phyloP scores from a whole-genome alignment of 495 filamentous ascomycete genomes.

The Aspergillus nidulans region DNA sequence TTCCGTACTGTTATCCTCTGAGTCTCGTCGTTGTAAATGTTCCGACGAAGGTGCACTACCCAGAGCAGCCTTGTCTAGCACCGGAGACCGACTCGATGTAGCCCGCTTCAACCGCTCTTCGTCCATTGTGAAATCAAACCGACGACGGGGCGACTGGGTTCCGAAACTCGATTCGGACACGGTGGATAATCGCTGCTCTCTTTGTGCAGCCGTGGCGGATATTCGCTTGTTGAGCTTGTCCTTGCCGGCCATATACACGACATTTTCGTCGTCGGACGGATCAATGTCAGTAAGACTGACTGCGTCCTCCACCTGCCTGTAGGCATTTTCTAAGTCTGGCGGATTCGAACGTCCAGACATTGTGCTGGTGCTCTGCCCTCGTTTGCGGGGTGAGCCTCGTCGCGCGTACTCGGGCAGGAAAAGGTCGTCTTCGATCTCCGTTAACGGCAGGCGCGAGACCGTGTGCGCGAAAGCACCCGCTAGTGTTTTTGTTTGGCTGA shows the following conservation, averaged over 20 bases:
- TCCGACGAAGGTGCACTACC: conserved; percentile 38
- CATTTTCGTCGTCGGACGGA: conserved; percentile 21
- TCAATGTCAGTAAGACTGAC: conserved; percentile 35
- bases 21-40: conserved; percentile 44
- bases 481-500: conserved; percentile 34
- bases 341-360: conserved; percentile 35
- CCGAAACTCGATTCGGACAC: conserved; percentile 26
- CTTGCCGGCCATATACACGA: conserved; percentile 15
- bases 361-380: conserved; percentile 8
- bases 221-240: conserved; percentile 21
- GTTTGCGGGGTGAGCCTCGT: conserved; percentile 12
- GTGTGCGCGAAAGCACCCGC: conserved; percentile 32
- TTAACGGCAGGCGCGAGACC: conserved; percentile 20
- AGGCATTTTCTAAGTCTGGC: conserved; percentile 39
- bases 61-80: conserved; percentile 43
- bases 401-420: conserved; percentile 11
- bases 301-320: conserved; percentile 43
- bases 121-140: conserved; percentile 36
- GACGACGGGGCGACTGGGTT: conserved; percentile 29
- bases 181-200: conserved; percentile 17
- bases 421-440: conserved; percentile 20
- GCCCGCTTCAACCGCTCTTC: conserved; percentile 42
- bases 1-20: conserved; percentile 17
- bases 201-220: conserved; percentile 23
- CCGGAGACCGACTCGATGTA: conserved; percentile 38